Percentiles rank a stretch among this genome's conserved stretches.
Evolutionary conservation across 2,329 filamentous ascomycete genomes (phyloP).

Genomic region (Colletotrichum brevisporum): DNA sequence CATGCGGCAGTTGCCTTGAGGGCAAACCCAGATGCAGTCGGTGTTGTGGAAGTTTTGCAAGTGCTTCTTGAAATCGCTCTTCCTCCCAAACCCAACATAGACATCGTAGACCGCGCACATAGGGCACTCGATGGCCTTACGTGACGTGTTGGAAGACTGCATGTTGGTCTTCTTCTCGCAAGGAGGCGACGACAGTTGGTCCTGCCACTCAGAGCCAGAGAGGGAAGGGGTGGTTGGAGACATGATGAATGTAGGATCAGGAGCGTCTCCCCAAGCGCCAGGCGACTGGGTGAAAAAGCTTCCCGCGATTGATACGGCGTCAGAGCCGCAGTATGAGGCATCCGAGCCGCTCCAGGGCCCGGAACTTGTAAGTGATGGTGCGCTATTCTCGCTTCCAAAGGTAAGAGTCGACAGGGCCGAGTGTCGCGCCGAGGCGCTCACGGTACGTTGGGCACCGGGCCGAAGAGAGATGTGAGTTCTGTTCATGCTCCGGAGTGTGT

Average conservation of each 20-base stretch:
- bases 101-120: slow-evolving; percentile 63
- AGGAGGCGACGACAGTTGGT: slow-evolving; percentile 36
- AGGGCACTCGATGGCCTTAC: slow-evolving; percentile 54
- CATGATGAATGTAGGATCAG: slow-evolving; percentile 57
- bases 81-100: slow-evolving; percentile 60
- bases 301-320: slow-evolving; percentile 54
- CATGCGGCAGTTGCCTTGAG: slow-evolving; percentile 56
- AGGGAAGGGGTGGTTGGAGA: slow-evolving; percentile 47
- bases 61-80: slow-evolving; percentile 65
- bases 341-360: slow-evolving; percentile 57
- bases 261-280: slow-evolving; percentile 51
- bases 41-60: slow-evolving; percentile 62
- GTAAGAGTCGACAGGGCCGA: slow-evolving; percentile 59
- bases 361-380: slow-evolving; percentile 51
- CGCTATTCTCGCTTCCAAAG: slow-evolving; percentile 56
- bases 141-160: background rate
- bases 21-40: slow-evolving; percentile 60
- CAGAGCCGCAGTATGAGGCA: slow-evolving; percentile 55
- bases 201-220: slow-evolving; percentile 31
- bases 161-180: slow-evolving; percentile 53
- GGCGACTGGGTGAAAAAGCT: slow-evolving; percentile 46
- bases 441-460: slow-evolving; percentile 2
- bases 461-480: slow-evolving; percentile 1
- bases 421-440: slow-evolving; percentile 35
- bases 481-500: slow-evolving; percentile 23